Evolutionary conservation across 192 early-diverging fungal genomes (phyloP).

Genomic region (Rhizophlyctis rosea): DNA sequence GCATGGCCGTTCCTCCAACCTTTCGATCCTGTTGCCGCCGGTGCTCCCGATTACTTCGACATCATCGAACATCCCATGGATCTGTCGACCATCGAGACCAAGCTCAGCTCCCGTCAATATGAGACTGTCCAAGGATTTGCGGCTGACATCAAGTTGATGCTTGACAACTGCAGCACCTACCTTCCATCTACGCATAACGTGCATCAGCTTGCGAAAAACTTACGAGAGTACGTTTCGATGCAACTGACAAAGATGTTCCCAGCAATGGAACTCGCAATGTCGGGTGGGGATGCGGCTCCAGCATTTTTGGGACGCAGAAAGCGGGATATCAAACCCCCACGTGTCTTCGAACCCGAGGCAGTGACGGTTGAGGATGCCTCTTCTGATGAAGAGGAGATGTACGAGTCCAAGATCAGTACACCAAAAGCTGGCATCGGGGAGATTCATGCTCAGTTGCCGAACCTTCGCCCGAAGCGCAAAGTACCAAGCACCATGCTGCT

Average conservation of each 20-base stretch:
- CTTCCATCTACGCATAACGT: conserved; percentile 57
- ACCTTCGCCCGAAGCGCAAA: too few relatives aligned
- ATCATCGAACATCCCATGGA: conserved; percentile 76
- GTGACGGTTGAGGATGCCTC: conserved; percentile 4
- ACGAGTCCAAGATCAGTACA: too few relatives aligned
- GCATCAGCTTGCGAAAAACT: conserved; percentile 22
- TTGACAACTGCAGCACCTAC: conserved; percentile 69
- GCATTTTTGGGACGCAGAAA: too few relatives aligned
- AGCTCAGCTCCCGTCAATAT: conserved; percentile 54
- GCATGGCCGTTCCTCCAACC: conserved; percentile 36
- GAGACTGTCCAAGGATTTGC: conserved; percentile 49
- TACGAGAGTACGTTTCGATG: conserved; percentile 28
- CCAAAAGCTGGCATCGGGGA: conserved; percentile 1
- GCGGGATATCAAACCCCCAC: conserved; percentile 19
- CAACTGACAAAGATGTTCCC: conserved; percentile 26
- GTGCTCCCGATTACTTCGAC: conserved; percentile 67
- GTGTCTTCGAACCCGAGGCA: conserved; percentile 23
- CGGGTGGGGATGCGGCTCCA: too few relatives aligned
- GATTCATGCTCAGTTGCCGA: background rate
- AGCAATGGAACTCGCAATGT: too few relatives aligned
- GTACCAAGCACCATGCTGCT: too few relatives aligned
- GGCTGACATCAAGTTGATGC: conserved; percentile 65
- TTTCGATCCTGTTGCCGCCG: conserved; percentile 29
- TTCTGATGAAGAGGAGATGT: too few relatives aligned
- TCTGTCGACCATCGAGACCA: conserved; percentile 61